A percentile compares a stretch with the other conserved stretches of the same genome.
phyloP scores from a whole-genome alignment of 2,329 filamentous ascomycete genomes.

The Xylaria sp. region DNA sequence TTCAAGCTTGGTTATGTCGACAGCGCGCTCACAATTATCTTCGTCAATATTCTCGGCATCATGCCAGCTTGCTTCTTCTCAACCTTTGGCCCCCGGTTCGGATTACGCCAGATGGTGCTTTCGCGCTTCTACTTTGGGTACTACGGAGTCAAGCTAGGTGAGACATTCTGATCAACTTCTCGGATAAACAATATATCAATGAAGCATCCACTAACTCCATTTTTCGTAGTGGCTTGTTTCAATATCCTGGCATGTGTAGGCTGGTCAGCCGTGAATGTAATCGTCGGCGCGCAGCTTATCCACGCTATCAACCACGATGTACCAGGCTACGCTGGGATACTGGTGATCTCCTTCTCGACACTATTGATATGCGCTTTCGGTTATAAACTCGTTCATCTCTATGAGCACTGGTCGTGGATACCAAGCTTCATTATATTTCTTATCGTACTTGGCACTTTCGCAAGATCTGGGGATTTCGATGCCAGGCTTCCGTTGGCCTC shows the following conservation, averaged over 20 bases:
- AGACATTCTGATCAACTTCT: slow-evolving; percentile 43
- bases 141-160: slow-evolving; percentile 74
- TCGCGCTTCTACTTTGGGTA: slow-evolving; percentile 81
- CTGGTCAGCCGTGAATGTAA: slow-evolving; percentile 81
- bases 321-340: slow-evolving; percentile 77
- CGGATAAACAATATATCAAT: neutral
- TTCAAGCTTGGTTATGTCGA: slow-evolving; percentile 79
- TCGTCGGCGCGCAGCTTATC: slow-evolving; percentile 82
- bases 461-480: slow-evolving; percentile 71
- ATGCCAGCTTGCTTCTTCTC: slow-evolving; percentile 80
- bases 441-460: slow-evolving; percentile 74
- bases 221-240: slow-evolving; percentile 68
- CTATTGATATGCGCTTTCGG: slow-evolving; percentile 77
- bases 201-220: slow-evolving; percentile 8
- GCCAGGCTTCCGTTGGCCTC: slow-evolving; percentile 65
- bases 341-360: slow-evolving; percentile 76
- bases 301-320: slow-evolving; percentile 76
- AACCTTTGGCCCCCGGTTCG: slow-evolving; percentile 78
- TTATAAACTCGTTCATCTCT: slow-evolving; percentile 79
- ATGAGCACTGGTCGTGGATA: slow-evolving; percentile 80
- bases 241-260: slow-evolving; percentile 77
- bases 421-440: slow-evolving; percentile 78
- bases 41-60: slow-evolving; percentile 80
- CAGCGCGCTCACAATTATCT: slow-evolving; percentile 75
- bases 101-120: slow-evolving; percentile 83